Percentiles rank a stretch among this genome's conserved stretches.
Conservation (phyloP, 2,329 filamentous ascomycete genomes). For the Nigrospora sphaerica region DNA sequence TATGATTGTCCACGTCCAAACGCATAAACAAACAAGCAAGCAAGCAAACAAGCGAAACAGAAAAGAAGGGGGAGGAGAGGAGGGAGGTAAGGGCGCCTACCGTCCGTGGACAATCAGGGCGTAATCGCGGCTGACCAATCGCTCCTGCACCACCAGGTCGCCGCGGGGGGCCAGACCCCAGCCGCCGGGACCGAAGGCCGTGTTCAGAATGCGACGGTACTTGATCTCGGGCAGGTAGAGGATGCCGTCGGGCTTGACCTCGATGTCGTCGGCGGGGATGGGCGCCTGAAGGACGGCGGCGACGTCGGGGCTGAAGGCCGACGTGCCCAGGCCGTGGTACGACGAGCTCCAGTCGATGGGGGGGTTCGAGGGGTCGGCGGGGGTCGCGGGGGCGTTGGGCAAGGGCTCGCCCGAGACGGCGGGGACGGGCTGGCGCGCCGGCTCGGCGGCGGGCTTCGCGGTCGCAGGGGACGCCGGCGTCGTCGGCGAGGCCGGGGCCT, state of each 20-base stretch:
- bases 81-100: constrained; percentile 41
- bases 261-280: constrained; percentile 68
- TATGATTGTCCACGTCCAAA: not conserved
- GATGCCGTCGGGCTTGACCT: constrained; percentile 96
- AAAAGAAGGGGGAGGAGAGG: not conserved
- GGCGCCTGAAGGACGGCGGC: constrained; percentile 61
- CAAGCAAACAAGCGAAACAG: not conserved
- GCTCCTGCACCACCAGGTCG: constrained; percentile 77
- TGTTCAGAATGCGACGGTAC: constrained; percentile 84
- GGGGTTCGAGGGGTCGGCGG: constrained; percentile 1
- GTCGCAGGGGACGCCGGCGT: constrained; percentile 7
- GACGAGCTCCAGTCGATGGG: constrained; percentile 73
- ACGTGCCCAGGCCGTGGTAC: constrained; percentile 69
- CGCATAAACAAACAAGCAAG: not conserved
- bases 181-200: constrained; percentile 86
- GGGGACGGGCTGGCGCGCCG: constrained; percentile 14
- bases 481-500: constrained; percentile 5
- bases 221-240: constrained; percentile 97
- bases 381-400: constrained; percentile 14
- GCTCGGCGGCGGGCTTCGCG: constrained; percentile 1
- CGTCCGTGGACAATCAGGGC: constrained; percentile 81
- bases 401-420: constrained; percentile 19
- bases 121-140: constrained; percentile 82
- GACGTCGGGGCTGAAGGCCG: constrained; percentile 64
- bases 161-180: constrained; percentile 91